Conservation (phyloP, 345 rosid genomes). For the Acer campestre region DNA sequence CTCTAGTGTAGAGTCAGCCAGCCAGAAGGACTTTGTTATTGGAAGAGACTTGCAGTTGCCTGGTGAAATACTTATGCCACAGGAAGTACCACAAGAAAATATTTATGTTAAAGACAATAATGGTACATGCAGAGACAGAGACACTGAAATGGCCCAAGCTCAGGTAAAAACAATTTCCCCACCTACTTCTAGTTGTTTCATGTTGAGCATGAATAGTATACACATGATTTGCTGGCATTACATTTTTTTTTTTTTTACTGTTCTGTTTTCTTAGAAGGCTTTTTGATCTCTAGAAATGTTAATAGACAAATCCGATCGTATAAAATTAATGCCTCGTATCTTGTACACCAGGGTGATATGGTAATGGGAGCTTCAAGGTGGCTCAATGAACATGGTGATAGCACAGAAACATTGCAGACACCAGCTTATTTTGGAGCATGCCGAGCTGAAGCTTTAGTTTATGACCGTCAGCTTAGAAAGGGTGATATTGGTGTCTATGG, state of each 20-base stretch:
- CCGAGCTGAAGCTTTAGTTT: conserved; percentile 25
- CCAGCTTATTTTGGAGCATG: conserved; percentile 38
- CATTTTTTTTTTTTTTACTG: background rate
- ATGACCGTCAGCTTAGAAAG: conserved; percentile 26
- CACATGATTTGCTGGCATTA: background rate
- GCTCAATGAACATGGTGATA: conserved; percentile 33
- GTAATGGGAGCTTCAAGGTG: conserved; percentile 25
- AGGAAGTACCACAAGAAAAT: conserved; percentile 23
- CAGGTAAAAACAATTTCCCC: conserved; percentile 42
- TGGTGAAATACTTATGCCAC: conserved; percentile 15
- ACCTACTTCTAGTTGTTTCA: background rate
- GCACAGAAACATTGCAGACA: conserved; percentile 37
- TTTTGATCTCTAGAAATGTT: background rate
- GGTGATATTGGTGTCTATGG: conserved; percentile 22
- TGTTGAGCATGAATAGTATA: background rate
- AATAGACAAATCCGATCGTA: conserved; percentile 1
- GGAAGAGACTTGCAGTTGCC: conserved; percentile 37
- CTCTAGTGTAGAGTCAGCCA: conserved; percentile 43
- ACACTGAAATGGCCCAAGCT: conserved; percentile 33
- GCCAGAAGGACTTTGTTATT: conserved; percentile 31
- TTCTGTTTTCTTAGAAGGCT: background rate
- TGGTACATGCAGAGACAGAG: conserved; percentile 13
- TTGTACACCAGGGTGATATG: conserved; percentile 27
- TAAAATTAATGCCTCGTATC: conserved; percentile 1
- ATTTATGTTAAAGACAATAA: conserved; percentile 29